These are phyloP conservation scores for Teratosphaeriaceae sp. DNA, from an alignment of 2,329 filamentous ascomycete genomes.

Conservation along the genomic window DNA sequence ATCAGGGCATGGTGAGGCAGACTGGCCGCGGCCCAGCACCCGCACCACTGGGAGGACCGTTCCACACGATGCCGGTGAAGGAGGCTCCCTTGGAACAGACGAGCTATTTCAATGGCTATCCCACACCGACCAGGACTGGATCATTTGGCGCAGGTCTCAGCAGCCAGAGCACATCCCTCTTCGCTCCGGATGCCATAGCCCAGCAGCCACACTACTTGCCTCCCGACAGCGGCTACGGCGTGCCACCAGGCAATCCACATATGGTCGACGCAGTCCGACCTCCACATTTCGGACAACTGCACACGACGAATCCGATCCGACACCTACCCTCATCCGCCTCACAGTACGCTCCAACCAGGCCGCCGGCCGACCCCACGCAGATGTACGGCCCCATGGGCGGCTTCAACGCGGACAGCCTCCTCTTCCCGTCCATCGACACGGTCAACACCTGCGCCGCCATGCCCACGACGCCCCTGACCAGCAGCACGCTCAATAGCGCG, in stretches of 20 bases:
- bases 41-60: background rate
- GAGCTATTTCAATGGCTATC: slow-evolving; percentile 1
- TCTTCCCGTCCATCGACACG: background rate
- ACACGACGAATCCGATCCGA: no score
- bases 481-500: background rate
- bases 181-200: background rate
- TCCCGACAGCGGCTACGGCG: background rate
- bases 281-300: no score
- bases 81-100: background rate
- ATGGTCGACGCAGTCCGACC: background rate
- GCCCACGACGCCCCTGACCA: background rate
- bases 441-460: background rate
- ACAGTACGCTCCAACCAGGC: background rate
- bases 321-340: background rate
- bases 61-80: background rate
- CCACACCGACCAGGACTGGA: background rate
- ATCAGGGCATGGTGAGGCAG: background rate
- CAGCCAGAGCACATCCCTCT: background rate
- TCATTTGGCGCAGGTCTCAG: background rate
- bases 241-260: background rate
- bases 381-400: background rate
- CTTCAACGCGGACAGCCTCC: background rate
- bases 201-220: background rate
- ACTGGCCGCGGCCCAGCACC: background rate
- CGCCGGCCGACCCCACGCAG: background rate